phyloP scores from a whole-genome alignment of 257 asterid species.

The Ophiorrhiza pumila region DNA sequence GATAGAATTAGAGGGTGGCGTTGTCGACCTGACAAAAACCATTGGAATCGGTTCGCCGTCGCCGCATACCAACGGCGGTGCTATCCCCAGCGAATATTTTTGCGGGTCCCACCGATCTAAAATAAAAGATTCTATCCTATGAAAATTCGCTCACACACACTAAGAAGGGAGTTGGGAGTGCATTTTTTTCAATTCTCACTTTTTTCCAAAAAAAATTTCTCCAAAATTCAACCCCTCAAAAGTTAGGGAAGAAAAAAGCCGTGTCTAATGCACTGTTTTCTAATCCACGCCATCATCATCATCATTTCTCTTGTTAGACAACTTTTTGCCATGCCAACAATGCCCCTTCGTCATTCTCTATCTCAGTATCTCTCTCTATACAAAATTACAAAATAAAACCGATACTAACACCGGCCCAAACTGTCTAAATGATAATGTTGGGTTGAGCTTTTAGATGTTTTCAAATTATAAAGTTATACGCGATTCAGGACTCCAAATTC shows the following conservation, averaged over 20 bases:
- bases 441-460: too few species aligned
- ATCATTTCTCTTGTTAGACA: neutral
- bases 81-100: constrained; percentile 14
- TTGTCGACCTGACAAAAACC: constrained; percentile 4
- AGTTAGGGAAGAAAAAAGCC: neutral
- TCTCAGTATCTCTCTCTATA: too few species aligned
- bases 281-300: neutral
- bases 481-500: too few species aligned
- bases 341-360: too few species aligned
- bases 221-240: neutral
- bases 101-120: constrained; percentile 1
- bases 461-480: too few species aligned
- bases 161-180: too few species aligned
- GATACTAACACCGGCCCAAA: too few species aligned
- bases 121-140: neutral
- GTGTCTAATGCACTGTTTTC: neutral
- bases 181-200: too few species aligned
- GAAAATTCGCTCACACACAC: constrained; percentile 1
- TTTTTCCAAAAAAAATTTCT: too few species aligned
- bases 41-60: constrained; percentile 43
- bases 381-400: too few species aligned
- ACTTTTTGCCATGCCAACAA: neutral
- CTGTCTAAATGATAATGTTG: too few species aligned
- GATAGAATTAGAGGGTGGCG: constrained; percentile 17
- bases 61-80: constrained; percentile 47